phyloP scores from a whole-genome alignment of 352 stramenopile species.

The Thalassiosira ordinaria region DNA sequence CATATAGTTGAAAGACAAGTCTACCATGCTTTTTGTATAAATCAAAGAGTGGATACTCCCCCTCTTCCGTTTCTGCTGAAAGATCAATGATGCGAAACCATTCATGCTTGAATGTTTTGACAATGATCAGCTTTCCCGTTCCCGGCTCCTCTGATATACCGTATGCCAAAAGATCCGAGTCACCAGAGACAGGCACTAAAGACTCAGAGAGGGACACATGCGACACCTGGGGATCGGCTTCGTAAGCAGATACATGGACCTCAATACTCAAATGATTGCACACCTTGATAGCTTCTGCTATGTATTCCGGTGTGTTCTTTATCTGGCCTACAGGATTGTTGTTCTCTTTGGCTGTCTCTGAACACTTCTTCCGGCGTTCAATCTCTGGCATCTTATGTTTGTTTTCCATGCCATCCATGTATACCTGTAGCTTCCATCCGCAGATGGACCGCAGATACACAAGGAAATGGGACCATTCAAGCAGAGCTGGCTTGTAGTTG shows the following conservation, averaged over 20 bases:
- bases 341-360: background rate
- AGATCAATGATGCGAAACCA: constrained; percentile 32
- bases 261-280: constrained; percentile 7
- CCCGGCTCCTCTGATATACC: background rate
- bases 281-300: background rate
- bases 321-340: background rate
- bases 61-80: background rate
- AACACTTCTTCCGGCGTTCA: background rate
- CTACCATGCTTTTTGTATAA: constrained; percentile 12
- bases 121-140: constrained; percentile 15
- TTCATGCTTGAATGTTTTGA: constrained; percentile 6
- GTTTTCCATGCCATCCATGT: constrained; percentile 5
- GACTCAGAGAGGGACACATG: background rate
- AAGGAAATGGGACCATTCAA: constrained; percentile 13
- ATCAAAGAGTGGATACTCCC: constrained; percentile 26
- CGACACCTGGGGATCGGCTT: constrained; percentile 30
- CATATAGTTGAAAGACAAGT: constrained; percentile 38
- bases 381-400: background rate
- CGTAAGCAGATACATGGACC: constrained; percentile 13
- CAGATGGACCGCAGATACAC: constrained; percentile 19
- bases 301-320: constrained; percentile 8
- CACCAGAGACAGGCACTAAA: background rate
- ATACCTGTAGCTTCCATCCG: background rate
- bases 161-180: constrained; percentile 3
- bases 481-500: constrained; percentile 21